A percentile compares a stretch with the other conserved stretches of the same genome.
Evolutionary conservation across 495 filamentous ascomycete species (phyloP).

Genomic region (Aspergillus sclerotioniger): DNA sequence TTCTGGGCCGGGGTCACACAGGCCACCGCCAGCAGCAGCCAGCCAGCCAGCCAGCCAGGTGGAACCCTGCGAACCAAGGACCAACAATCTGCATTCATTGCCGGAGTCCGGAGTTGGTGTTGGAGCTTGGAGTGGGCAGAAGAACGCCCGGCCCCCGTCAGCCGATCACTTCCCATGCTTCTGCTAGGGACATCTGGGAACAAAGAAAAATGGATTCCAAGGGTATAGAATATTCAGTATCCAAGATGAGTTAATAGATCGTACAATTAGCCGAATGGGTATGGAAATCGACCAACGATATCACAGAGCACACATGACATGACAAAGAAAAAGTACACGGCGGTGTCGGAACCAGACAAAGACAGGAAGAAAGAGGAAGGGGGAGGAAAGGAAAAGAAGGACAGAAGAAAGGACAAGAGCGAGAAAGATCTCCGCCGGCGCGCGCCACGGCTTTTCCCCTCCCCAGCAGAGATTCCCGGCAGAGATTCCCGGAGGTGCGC

Average conservation of each 20-base stretch:
- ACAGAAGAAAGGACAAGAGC: slow-evolving; percentile 11
- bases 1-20: no score
- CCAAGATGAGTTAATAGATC: slow-evolving; percentile 8
- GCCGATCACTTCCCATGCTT: no score
- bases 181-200: background rate
- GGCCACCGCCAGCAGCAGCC: no score
- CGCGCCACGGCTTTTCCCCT: slow-evolving; percentile 1
- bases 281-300: slow-evolving; percentile 13
- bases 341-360: slow-evolving; percentile 13
- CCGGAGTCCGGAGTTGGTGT: background rate
- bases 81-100: no score
- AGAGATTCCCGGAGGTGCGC: no score
- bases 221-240: slow-evolving; percentile 7
- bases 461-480: background rate
- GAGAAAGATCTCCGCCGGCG: slow-evolving; percentile 3
- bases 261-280: slow-evolving; percentile 6
- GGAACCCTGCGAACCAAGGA: no score
- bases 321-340: slow-evolving; percentile 13
- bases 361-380: slow-evolving; percentile 10
- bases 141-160: background rate
- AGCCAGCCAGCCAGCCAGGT: no score
- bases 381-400: slow-evolving; percentile 6
- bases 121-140: background rate
- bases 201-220: slow-evolving; percentile 6
- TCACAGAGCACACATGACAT: slow-evolving; percentile 7